phyloP scores from a whole-genome alignment of 352 stramenopile species.

The Lagenidium giganteum region DNA sequence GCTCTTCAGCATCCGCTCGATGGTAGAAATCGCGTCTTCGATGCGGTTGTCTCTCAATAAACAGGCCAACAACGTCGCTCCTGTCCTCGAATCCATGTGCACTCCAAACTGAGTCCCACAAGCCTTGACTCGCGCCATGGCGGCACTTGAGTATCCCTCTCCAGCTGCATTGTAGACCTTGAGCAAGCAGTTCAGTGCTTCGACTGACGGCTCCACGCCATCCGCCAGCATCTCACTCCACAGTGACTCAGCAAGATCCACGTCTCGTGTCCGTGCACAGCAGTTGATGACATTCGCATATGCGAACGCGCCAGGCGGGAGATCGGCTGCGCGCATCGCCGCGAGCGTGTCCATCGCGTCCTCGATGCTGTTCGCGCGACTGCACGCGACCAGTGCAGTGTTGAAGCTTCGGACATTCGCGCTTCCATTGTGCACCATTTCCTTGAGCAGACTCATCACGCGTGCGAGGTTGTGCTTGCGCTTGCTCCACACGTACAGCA shows the following conservation, averaged over 20 bases:
- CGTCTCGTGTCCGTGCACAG: constrained; percentile 32
- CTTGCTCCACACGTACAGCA: constrained; percentile 46
- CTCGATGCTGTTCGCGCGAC: constrained; percentile 31
- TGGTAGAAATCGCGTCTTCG: too few species aligned
- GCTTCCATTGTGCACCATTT: constrained; percentile 33
- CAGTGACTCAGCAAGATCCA: constrained; percentile 29
- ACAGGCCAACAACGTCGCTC: constrained; percentile 2
- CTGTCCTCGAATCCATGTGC: constrained; percentile 12
- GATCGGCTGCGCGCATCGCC: constrained; percentile 31
- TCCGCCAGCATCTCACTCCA: constrained; percentile 38
- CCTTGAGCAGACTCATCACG: constrained; percentile 42
- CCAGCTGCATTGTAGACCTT: constrained; percentile 21
- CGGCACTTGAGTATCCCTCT: too few species aligned
- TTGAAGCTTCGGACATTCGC: constrained; percentile 54
- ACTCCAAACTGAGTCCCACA: constrained; percentile 11
- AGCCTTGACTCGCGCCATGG: too few species aligned
- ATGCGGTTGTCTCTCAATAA: constrained; percentile 10
- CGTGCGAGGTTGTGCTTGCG: constrained; percentile 22
- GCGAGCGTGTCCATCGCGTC: constrained; percentile 29
- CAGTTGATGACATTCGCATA: constrained; percentile 68
- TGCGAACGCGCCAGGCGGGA: constrained; percentile 27
- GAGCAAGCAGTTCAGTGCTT: constrained; percentile 51
- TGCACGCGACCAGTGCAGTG: constrained; percentile 65
- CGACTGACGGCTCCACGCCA: constrained; percentile 30
- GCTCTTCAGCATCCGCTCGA: too few species aligned